Conservation (phyloP, 768 basidiomycete species). For the Kwoniella dendrophila region DNA sequence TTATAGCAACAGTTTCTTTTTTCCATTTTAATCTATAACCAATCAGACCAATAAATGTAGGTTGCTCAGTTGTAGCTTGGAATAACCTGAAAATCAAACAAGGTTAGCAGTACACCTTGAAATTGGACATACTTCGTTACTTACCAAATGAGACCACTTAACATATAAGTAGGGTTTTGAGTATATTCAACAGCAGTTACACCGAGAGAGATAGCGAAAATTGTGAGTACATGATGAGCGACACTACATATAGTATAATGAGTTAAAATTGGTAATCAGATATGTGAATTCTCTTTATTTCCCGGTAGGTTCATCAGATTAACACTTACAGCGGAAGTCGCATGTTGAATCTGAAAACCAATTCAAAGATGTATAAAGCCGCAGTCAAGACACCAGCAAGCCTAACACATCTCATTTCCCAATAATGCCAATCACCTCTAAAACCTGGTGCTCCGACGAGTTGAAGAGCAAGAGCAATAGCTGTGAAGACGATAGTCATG, state of each 20-base stretch:
- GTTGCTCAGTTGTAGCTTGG: slow-evolving; percentile 46
- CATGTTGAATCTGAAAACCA: slow-evolving; percentile 41
- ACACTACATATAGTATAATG: slow-evolving; percentile 18
- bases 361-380: slow-evolving; percentile 37
- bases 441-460: slow-evolving; percentile 32
- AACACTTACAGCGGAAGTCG: slow-evolving; percentile 37
- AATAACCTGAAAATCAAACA: slow-evolving; percentile 27
- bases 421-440: slow-evolving; percentile 22
- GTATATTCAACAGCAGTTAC: slow-evolving; percentile 42
- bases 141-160: slow-evolving; percentile 37
- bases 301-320: neutral
- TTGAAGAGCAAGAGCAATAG: slow-evolving; percentile 35
- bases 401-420: slow-evolving; percentile 26
- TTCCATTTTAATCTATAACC: slow-evolving; percentile 41
- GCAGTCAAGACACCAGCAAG: slow-evolving; percentile 29
- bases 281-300: no score
- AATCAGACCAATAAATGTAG: slow-evolving; percentile 36
- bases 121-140: neutral
- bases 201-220: slow-evolving; percentile 36
- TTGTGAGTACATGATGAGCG: slow-evolving; percentile 40
- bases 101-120: neutral
- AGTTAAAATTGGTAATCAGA: no score
- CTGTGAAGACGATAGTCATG: slow-evolving; percentile 38
- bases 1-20: slow-evolving; percentile 2
- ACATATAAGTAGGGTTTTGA: slow-evolving; percentile 24